phyloP scores from a whole-genome alignment of 148 eudicot genomes.

The Silene conica region DNA sequence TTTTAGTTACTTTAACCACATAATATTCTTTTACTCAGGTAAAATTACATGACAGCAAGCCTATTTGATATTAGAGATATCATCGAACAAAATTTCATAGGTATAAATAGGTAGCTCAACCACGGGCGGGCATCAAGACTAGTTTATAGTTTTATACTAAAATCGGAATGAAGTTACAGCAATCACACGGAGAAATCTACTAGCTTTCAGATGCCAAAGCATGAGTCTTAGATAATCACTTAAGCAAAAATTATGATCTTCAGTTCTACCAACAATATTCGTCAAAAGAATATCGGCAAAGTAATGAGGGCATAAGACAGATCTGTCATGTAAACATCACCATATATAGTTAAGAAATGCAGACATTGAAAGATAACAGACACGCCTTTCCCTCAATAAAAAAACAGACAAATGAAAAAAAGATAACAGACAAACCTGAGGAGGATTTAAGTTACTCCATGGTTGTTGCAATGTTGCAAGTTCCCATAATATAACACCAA shows the following conservation, averaged over 20 bases:
- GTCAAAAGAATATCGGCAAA: not conserved
- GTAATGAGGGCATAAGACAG: not conserved
- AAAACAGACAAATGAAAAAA: too few relatives aligned
- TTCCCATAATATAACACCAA: slow-evolving; percentile 97
- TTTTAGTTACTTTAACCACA: too few relatives aligned
- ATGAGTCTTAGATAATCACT: not conserved
- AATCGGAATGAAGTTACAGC: not conserved
- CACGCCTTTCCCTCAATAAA: not conserved
- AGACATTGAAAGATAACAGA: not conserved
- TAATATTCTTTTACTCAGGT: too few relatives aligned
- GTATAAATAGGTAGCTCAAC: not conserved
- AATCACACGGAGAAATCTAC: not conserved
- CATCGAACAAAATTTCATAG: not conserved
- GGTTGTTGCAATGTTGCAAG: slow-evolving; percentile 91
- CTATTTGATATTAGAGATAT: too few relatives aligned
- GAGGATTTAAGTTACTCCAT: slow-evolving; percentile 82
- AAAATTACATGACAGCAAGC: too few relatives aligned
- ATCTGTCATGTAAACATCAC: not conserved
- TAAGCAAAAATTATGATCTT: not conserved
- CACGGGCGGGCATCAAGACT: not conserved
- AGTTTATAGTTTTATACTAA: not conserved
- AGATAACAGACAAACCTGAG: slow-evolving; percentile 56
- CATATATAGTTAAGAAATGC: not conserved
- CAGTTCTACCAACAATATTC: not conserved
- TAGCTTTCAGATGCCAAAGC: not conserved